phyloP scores from a whole-genome alignment of 495 filamentous ascomycete species.

The Friedmanniomyces simplex region DNA sequence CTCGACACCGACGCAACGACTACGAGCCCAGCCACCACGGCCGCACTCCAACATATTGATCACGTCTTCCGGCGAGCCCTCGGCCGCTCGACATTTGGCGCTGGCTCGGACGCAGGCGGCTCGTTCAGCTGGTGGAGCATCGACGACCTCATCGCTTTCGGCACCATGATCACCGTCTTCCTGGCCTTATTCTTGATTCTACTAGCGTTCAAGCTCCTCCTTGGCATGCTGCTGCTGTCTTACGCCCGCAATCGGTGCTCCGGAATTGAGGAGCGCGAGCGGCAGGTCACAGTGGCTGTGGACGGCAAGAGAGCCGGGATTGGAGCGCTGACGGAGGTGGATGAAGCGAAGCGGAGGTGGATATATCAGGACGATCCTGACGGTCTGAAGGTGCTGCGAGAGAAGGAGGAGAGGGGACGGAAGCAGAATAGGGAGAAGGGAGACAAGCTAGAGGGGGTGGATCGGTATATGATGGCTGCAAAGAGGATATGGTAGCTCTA shows the following conservation, averaged over 20 bases:
- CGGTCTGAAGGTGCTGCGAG: conserved; percentile 53
- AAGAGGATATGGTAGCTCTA: conserved; percentile 77
- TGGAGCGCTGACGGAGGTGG: conserved; percentile 76
- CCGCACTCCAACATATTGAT: conserved; percentile 64
- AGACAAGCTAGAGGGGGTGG: conserved; percentile 54
- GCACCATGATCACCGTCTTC: conserved; percentile 70
- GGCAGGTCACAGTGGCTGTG: conserved; percentile 48
- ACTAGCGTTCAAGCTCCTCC: conserved; percentile 67
- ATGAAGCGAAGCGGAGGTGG: conserved; percentile 74
- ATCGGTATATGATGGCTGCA: conserved; percentile 82
- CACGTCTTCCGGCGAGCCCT: conserved; percentile 61
- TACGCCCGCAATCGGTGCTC: conserved; percentile 68
- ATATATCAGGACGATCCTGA: conserved; percentile 81
- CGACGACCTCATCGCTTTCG: conserved; percentile 58
- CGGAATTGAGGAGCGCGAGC: conserved; percentile 65
- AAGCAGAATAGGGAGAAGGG: conserved; percentile 38
- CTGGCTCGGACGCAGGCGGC: conserved; percentile 37
- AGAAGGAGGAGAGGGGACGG: conserved; percentile 56
- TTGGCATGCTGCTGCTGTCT: conserved; percentile 70
- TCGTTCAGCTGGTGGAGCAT: conserved; percentile 29
- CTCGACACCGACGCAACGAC: conserved; percentile 39
- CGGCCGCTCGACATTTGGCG: conserved; percentile 50
- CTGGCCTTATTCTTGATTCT: conserved; percentile 67
- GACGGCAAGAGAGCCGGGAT: conserved; percentile 59
- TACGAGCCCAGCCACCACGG: conserved; percentile 56